Evolutionary conservation across 345 rosid species (phyloP).

Genomic region (Sonneratia alba): DNA sequence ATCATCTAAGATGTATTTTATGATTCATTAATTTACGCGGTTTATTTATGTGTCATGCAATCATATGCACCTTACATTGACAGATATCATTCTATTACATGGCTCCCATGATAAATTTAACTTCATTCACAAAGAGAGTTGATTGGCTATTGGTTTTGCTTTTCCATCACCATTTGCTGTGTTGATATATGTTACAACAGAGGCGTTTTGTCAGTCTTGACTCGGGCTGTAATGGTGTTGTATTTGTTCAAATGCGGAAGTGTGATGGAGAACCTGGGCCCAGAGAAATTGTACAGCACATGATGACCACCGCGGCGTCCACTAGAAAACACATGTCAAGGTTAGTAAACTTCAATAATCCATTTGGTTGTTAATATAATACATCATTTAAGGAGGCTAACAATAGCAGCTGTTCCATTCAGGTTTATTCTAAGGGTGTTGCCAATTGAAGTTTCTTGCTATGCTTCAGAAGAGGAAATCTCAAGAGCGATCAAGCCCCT

Average conservation of each 20-base stretch:
- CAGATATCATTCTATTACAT: no score
- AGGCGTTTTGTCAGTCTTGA: conserved; percentile 78
- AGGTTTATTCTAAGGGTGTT: conserved; percentile 86
- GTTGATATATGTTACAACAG: conserved; percentile 25
- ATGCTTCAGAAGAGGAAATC: conserved; percentile 93
- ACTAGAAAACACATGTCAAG: conserved; percentile 91
- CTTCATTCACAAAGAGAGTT: no score
- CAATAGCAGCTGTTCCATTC: neutral
- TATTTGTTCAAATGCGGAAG: conserved; percentile 86
- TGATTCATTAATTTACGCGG: no score
- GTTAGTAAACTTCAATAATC: conserved; percentile 20
- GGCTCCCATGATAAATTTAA: no score
- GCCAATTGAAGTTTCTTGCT: conserved; percentile 87
- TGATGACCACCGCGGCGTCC: conserved; percentile 76
- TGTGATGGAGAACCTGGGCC: conserved; percentile 76
- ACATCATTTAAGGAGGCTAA: neutral
- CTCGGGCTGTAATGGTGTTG: conserved; percentile 88
- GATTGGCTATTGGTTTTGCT: no score
- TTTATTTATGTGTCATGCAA: no score
- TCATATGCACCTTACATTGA: no score
- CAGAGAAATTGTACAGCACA: conserved; percentile 69
- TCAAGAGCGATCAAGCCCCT: conserved; percentile 65
- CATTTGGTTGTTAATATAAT: neutral
- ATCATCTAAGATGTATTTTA: no score
- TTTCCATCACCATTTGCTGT: no score